Evolutionary conservation across 2,329 filamentous ascomycete species (phyloP).

Genomic region (Stachybotrys echinatus): DNA sequence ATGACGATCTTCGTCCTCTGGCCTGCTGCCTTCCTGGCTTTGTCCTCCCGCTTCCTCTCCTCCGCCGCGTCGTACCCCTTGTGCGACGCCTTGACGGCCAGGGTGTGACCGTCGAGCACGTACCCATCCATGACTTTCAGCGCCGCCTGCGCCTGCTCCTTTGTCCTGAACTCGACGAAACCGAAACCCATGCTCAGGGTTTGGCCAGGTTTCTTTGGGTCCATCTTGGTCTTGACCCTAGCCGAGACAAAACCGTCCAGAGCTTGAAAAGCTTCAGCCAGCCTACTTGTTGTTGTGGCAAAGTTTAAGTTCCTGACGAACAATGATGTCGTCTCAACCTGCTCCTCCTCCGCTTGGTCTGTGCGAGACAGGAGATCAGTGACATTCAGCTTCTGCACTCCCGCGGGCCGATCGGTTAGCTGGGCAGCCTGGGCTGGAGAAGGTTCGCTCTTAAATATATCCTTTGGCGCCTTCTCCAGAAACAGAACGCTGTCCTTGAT

Average conservation of each 20-base stretch:
- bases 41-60: constrained; percentile 77
- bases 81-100: constrained; percentile 82
- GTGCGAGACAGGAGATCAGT: constrained; percentile 62
- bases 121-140: constrained; percentile 82
- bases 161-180: constrained; percentile 82
- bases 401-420: constrained; percentile 30
- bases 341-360: constrained; percentile 47
- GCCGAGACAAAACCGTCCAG: constrained; percentile 87
- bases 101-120: constrained; percentile 78
- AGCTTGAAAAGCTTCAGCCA: constrained; percentile 73
- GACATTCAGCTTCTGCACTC: constrained; percentile 58
- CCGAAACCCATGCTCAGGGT: constrained; percentile 95
- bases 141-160: constrained; percentile 73
- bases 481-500: constrained; percentile 89
- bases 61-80: constrained; percentile 83
- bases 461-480: constrained; percentile 85
- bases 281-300: constrained; percentile 69
- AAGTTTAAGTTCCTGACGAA: constrained; percentile 96
- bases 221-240: constrained; percentile 85
- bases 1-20: constrained; percentile 89
- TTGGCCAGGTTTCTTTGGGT: constrained; percentile 85
- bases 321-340: constrained; percentile 66
- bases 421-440: constrained; percentile 19
- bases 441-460: constrained; percentile 55
- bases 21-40: constrained; percentile 70